Conservation (phyloP, 306 rosid species). For the Casuarina equisetifolia region DNA sequence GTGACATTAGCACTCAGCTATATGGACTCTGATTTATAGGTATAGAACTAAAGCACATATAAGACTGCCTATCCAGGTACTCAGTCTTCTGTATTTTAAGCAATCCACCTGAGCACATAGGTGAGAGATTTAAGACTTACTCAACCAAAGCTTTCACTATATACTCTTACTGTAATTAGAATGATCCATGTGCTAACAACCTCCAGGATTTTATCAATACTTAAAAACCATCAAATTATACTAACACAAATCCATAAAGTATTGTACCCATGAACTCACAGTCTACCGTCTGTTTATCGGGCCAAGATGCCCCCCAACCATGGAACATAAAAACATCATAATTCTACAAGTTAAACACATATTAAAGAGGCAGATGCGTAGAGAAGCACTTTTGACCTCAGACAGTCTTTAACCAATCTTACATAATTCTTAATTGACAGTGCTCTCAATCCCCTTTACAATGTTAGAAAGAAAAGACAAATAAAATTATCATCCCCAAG, state of each 20-base stretch:
- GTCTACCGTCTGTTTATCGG: not conserved
- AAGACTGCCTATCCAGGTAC: conserved; percentile 14
- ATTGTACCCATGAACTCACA: not conserved
- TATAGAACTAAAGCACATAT: conserved; percentile 30
- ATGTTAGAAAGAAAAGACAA: not conserved
- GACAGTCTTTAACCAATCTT: not conserved
- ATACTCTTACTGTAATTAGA: not conserved
- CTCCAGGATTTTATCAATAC: not conserved
- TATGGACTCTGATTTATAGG: conserved; percentile 33
- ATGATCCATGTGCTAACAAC: not conserved
- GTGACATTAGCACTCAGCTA: conserved; percentile 45
- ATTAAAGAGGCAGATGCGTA: not conserved
- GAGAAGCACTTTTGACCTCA: conserved; percentile 1
- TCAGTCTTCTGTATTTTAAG: not conserved
- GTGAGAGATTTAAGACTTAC: not conserved
- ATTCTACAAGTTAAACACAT: not conserved
- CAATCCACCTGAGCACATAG: not conserved
- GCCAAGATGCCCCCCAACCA: not conserved
- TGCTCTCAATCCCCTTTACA: not conserved
- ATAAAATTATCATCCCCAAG: too few relatives aligned
- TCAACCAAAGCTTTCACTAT: not conserved
- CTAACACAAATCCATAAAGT: not conserved
- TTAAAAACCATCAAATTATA: not conserved
- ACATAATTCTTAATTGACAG: not conserved
- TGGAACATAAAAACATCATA: not conserved